These are phyloP conservation scores for Mastigamoeba balamuthi DNA, from an alignment of 78 protist species.

Conservation along the genomic window DNA sequence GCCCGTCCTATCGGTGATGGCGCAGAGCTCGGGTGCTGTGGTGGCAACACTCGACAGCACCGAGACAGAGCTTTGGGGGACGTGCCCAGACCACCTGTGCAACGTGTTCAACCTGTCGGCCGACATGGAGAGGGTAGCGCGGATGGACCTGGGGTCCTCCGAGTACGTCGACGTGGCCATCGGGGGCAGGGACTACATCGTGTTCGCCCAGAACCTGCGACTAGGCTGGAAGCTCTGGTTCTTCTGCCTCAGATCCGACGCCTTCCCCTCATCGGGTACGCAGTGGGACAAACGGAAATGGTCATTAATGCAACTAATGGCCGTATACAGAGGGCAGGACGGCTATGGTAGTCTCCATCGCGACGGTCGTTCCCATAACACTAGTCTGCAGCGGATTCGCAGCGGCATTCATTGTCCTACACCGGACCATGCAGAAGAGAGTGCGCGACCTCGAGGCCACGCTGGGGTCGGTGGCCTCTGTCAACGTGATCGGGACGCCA, in stretches of 20 bases:
- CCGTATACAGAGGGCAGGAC: background rate
- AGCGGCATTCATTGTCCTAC: background rate
- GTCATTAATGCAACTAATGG: too few relatives aligned
- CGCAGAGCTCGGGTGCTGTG: background rate
- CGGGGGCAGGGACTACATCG: background rate
- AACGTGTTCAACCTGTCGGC: too few relatives aligned
- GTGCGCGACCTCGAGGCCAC: background rate
- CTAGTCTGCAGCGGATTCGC: background rate
- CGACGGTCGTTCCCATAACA: background rate
- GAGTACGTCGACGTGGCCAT: background rate
- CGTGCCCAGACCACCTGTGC: background rate
- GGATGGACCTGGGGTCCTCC: background rate
- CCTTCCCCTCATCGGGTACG: background rate
- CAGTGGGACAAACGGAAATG: too few relatives aligned
- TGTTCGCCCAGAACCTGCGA: background rate
- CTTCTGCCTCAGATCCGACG: background rate
- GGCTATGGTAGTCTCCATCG: background rate
- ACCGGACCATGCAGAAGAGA: background rate
- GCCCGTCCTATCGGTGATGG: background rate
- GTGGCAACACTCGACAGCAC: background rate
- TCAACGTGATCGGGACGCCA: background rate
- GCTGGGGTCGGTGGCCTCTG: background rate
- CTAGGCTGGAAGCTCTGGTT: background rate
- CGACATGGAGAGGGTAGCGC: too few relatives aligned
- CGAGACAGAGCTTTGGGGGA: background rate